phyloP scores from a whole-genome alignment of 768 basidiomycete genomes.

The Piloderma croceum region DNA sequence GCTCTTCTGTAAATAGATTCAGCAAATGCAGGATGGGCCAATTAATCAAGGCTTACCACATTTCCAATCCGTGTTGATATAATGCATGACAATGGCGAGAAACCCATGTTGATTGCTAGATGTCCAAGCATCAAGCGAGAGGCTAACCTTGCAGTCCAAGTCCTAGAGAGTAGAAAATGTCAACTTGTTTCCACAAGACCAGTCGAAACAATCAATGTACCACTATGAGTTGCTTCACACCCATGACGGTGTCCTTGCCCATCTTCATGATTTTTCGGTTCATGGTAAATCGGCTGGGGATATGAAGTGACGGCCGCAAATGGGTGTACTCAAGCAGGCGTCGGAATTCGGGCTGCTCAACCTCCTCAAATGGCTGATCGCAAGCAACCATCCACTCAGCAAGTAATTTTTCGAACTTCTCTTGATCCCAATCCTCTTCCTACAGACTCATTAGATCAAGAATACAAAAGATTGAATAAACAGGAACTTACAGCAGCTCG shows the following conservation, averaged over 20 bases:
- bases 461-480: no score
- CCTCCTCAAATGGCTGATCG: conserved; percentile 4
- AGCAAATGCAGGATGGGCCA: no score
- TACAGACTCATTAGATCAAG: conserved; percentile 1
- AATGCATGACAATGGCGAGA: conserved; percentile 21
- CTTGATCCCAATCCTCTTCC: neutral
- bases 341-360: neutral
- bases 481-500: no score
- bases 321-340: no score
- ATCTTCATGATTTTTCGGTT: conserved; percentile 20
- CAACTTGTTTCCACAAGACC: conserved; percentile 8
- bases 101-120: conserved; percentile 22
- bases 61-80: conserved; percentile 15
- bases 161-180: conserved; percentile 15
- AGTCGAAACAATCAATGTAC: conserved; percentile 9
- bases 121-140: conserved; percentile 23
- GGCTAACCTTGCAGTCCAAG: no score
- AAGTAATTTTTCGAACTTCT: no score
- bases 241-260: conserved; percentile 8
- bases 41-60: conserved; percentile 15
- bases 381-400: conserved; percentile 2
- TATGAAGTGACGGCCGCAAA: no score
- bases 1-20: no score
- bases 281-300: no score
- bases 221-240: conserved; percentile 10